Base-by-base conservation (phyloP, 2,329 filamentous ascomycete species). In the Hirsutella thompsonii region DNA sequence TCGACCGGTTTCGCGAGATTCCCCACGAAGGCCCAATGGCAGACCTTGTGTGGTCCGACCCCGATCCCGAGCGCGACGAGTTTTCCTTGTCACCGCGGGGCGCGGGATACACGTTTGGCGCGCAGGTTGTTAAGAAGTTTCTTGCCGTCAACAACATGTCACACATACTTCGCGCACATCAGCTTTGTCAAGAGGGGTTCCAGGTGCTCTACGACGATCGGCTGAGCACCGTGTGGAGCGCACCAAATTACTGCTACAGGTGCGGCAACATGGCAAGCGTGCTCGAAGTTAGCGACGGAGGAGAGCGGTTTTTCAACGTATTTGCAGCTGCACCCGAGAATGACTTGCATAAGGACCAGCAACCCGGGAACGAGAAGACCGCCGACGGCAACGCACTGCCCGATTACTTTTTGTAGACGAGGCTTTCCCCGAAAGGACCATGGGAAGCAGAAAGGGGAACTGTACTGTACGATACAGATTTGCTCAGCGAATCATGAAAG, bases 11-110 rank as follows among this genome's bases (percentile, higher is more conserved):
- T 69, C 81, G 92, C 51, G 92, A 98, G 59, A 98, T 98, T 45
- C 92, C 92, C 5, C 92, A 98, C 64, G 92, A 98, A 64, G 92
- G 92, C 0, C 92, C 92, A 28, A 98, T 98, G 92, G 92, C 92
- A n/a, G 92, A 98, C 61, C 69, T 98, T 5, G 92, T 98, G 26
- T 98, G 92, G 92, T 94, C 88, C 18, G 92, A 98, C 59, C 92
- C 92, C 0, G 92, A 98, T 58, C 83, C 86, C n/a, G 92, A 98
- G 53, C 77, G 89, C 43, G 92, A 98, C 63, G 92, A 98, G 61
- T 98, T 98, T 63, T 93, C 85, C 6, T 74, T 98, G 14, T 93
- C 85, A 8, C 92, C 92, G 2, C 76, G 92, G 46, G 92, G 92
- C 35, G 92, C 92, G 18, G 92, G 92, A 20, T 98, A 98, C 61